Evolutionary conservation across 768 basidiomycete species (phyloP).

Genomic region (Hygrophorus pudorinus): DNA sequence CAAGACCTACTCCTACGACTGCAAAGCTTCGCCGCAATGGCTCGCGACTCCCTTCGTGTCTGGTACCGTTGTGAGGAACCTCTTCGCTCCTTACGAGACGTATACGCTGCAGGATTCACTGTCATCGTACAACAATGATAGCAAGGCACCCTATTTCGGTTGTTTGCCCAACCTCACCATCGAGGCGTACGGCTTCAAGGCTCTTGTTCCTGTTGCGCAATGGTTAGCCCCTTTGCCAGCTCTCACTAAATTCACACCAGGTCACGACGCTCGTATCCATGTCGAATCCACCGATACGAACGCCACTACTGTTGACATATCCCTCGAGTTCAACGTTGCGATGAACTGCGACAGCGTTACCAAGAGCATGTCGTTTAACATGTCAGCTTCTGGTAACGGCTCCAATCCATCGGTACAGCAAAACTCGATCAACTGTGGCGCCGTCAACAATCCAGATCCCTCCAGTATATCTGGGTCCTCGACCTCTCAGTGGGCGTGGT

Average conservation of each 20-base stretch:
- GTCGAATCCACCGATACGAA: conserved; percentile 33
- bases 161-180: conserved; percentile 61
- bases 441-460: conserved; percentile 37
- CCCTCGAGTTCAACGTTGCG: conserved; percentile 65
- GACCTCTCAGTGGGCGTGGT: conserved; percentile 61
- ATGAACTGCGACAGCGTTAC: conserved; percentile 75
- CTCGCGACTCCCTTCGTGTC: conserved; percentile 71
- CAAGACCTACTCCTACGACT: conserved; percentile 51
- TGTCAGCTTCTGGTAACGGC: conserved; percentile 59
- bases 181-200: conserved; percentile 73
- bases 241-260: conserved; percentile 72
- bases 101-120: conserved; percentile 60
- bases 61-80: conserved; percentile 55
- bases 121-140: conserved; percentile 51
- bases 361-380: conserved; percentile 49
- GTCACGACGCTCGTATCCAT: conserved; percentile 73
- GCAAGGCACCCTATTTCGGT: conserved; percentile 56
- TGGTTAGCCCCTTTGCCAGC: conserved; percentile 69
- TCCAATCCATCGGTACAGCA: conserved; percentile 37
- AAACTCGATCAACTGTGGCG: conserved; percentile 35
- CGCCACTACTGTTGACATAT: conserved; percentile 53
- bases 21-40: conserved; percentile 42
- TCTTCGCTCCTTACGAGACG: conserved; percentile 78
- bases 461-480: conserved; percentile 43
- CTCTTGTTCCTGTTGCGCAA: conserved; percentile 53